phyloP scores from a whole-genome alignment of 2,329 filamentous ascomycete genomes.

The Apiospora saccharicola region DNA sequence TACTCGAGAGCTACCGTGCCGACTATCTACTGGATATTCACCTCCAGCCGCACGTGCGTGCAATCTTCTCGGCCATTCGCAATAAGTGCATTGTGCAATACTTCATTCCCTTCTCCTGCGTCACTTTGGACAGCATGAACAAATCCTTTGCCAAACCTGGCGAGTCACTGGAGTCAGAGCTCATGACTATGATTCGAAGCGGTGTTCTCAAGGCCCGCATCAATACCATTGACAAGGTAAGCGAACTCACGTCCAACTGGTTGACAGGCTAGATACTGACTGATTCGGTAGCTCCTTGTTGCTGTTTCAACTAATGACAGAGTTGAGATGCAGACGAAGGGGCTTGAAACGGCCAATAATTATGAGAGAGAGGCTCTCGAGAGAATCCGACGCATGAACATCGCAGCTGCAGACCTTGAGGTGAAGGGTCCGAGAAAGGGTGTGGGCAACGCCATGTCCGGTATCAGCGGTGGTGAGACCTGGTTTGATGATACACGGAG shows the following conservation, averaged over 20 bases:
- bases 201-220: constrained; percentile 79
- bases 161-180: constrained; percentile 73
- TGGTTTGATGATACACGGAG: constrained; percentile 34
- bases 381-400: constrained; percentile 78
- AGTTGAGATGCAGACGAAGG: constrained; percentile 72
- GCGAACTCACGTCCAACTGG: constrained; percentile 28
- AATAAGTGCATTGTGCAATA: constrained; percentile 95
- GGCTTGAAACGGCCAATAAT: constrained; percentile 70
- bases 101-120: constrained; percentile 86
- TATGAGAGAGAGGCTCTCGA: constrained; percentile 81
- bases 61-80: constrained; percentile 78
- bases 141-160: constrained; percentile 74
- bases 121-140: constrained; percentile 81
- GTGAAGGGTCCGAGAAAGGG: constrained; percentile 53
- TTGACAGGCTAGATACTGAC: constrained; percentile 30
- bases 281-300: constrained; percentile 67
- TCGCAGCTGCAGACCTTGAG: constrained; percentile 78
- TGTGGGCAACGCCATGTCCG: constrained; percentile 29
- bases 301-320: constrained; percentile 73
- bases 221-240: constrained; percentile 79
- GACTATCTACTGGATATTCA: constrained; percentile 94
- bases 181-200: constrained; percentile 78
- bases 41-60: constrained; percentile 75
- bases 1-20: constrained; percentile 79
- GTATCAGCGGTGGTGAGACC: constrained; percentile 35